Evolutionary conservation across 139 green algal genomes (phyloP).

Genomic region (Chlorella sp.): DNA sequence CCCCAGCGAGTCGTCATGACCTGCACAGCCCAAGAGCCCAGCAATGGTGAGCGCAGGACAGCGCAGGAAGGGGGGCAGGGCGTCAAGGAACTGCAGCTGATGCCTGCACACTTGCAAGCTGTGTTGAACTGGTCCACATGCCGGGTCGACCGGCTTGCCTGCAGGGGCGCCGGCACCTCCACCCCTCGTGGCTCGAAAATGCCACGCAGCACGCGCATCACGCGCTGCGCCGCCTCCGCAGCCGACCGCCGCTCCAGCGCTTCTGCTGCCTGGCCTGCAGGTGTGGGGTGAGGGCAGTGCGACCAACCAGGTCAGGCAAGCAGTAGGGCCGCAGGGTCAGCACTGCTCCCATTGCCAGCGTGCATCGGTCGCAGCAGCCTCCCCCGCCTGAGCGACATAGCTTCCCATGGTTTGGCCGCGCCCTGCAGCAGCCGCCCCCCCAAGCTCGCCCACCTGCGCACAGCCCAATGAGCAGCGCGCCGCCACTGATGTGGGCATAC

Average conservation of each 20-base stretch:
- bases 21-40: not conserved
- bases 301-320: no score
- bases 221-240: conserved; percentile 55
- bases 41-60: no score
- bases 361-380: not conserved
- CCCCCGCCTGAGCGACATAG: not conserved
- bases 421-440: not conserved
- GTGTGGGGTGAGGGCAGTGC: no score
- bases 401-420: not conserved
- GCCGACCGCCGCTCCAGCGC: conserved; percentile 65
- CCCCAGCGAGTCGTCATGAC: conserved; percentile 80
- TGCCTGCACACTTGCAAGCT: not conserved
- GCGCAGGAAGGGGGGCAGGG: not conserved
- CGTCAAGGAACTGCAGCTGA: not conserved
- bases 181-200: conserved; percentile 81
- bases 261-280: conserved; percentile 60
- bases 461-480: conserved; percentile 82
- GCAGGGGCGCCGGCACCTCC: conserved; percentile 69
- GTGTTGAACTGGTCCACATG: not conserved
- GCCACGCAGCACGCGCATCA: conserved; percentile 79
- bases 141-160: conserved; percentile 41
- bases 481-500: conserved; percentile 72
- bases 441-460: conserved; percentile 42
- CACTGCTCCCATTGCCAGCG: no score
- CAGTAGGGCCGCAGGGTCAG: no score